Percentiles rank a stretch among this genome's conserved stretches.
Evolutionary conservation across 768 basidiomycete species (phyloP).

Genomic region (Peribolospora kevripleyi): DNA sequence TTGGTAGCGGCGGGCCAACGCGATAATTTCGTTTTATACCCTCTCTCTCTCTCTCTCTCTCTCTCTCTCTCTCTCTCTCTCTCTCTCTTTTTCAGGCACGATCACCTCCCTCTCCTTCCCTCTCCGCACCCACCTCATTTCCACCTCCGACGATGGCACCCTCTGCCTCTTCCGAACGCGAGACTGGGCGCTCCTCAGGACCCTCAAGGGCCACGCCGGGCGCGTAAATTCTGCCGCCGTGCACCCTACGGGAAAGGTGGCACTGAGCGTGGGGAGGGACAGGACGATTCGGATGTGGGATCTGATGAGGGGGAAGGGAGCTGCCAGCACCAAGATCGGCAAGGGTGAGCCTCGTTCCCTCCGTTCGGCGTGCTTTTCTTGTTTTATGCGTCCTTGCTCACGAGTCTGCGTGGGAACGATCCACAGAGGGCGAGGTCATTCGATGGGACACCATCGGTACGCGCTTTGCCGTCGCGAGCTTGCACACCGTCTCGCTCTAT

Average conservation of each 20-base stretch:
- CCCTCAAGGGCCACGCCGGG: conserved; percentile 68
- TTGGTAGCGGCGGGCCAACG: too few species aligned
- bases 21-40: too few species aligned
- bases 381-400: background rate
- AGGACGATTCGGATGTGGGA: conserved; percentile 92
- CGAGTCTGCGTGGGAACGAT: background rate
- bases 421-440: conserved; percentile 76
- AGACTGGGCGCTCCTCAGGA: conserved; percentile 74
- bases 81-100: conserved; percentile 1
- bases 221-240: conserved; percentile 72
- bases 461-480: conserved; percentile 54
- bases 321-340: conserved; percentile 60
- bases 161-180: conserved; percentile 72
- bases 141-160: conserved; percentile 78
- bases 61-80: background rate
- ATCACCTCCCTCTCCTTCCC: conserved; percentile 31
- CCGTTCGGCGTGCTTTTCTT: background rate
- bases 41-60: conserved; percentile 5
- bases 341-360: conserved; percentile 33
- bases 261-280: conserved; percentile 73
- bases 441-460: conserved; percentile 60
- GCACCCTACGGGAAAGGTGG: conserved; percentile 80
- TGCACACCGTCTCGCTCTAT: conserved; percentile 56
- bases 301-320: conserved; percentile 76
- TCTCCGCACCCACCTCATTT: conserved; percentile 65